Base-by-base conservation (phyloP, 441 rosid species). In the Manihot esculenta region DNA sequence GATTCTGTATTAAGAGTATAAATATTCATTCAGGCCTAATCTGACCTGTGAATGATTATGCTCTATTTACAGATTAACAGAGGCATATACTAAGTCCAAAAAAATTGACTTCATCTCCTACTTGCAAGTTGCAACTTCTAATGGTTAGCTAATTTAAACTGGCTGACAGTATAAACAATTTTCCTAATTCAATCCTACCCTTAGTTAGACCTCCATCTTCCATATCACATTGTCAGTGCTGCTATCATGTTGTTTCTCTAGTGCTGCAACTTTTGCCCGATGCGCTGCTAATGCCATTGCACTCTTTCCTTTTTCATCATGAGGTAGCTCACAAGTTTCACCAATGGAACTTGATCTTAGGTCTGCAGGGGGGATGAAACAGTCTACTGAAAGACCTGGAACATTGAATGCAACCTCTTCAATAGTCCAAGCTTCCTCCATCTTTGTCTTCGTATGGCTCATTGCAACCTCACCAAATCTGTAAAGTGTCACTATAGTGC, bases 381-480 rank as follows among this genome's bases (percentile, higher is more conserved):
- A 94, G 60, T 94, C 98, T 1, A 72, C 56, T 18, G 98, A 91
- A 41, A 94, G 88, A 30, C 98, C 97, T 0, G 97, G 97, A 63
- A 94, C 83, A 75, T 94, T 89, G 71, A 94, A 94, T 1, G 94
- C 98, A 20, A 94, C 98, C 84, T 94, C 98, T 75, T 94, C 97
- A 21, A 94, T 89, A 0, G 85, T 84, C 98, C 98, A 94, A 49
- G 84, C 82, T 77, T 94, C 97, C 72, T 93, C 98, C 98, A 93
- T 93, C 83, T 84, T 91, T 1, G 97, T 91, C 79, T 88, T 91
- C 33, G 92, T 86, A 69, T 93, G 97, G 77, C 97, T 93, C 96
- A 88, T 89, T 0, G 96, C 96, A 2, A 76, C 81, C 80, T 91
- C 95, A 2, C 97, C 98, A 18, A 93, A 93, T 84, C 96, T 84